Evolutionary conservation across 345 rosid species (phyloP), one percentile per base, ranked within the genome.

Genomic region (Psidium friedrichsthalianum): DNA sequence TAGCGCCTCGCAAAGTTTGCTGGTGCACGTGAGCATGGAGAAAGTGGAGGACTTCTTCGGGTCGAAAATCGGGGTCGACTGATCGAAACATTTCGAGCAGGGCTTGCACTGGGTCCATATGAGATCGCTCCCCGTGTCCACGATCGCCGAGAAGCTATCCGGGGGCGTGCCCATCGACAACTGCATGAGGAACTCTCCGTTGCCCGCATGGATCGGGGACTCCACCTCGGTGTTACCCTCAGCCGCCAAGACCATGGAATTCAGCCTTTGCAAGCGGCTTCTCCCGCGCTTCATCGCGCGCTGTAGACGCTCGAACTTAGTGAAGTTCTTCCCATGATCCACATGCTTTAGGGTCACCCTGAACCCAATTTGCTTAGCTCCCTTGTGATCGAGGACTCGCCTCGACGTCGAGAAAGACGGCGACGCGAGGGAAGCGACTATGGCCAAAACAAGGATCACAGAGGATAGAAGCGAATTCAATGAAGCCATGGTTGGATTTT

Each of bases 31-130:
- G 10, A 93, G 55, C 82, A 87, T 89, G 0, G 94, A 88, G 91
- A 93, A 97, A 3, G 96, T 85, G 1, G 95, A 92, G 27, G 99
- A 97, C 27, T 89, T 92, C 80, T 74, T 82, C 0, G 99, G 99
- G 84, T 97, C 95, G 40, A 94, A 97, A 29, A 97, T 90, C 0
- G 98, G 97, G 6, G 94, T 92, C 1, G 98, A 91, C 86, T 97
- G 99, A 52, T 90, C 82, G 18, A 88, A 97, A 85, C 98, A 97
- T 54, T 95, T 90, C 0, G 84, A 83, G 36, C 99, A 97, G 6
- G 98, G 99, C 90, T 94, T 91, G 90, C 99, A 97, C 57, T 95
- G 99, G 24, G 99, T 97, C 99, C 99, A 97, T 56, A 97, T 95
- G 57, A 97, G 88, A 86, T 97, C 98, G 56, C 99, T 97, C 1